Base-by-base conservation (phyloP, 2,329 filamentous ascomycete genomes). In the Knufia petricola region DNA sequence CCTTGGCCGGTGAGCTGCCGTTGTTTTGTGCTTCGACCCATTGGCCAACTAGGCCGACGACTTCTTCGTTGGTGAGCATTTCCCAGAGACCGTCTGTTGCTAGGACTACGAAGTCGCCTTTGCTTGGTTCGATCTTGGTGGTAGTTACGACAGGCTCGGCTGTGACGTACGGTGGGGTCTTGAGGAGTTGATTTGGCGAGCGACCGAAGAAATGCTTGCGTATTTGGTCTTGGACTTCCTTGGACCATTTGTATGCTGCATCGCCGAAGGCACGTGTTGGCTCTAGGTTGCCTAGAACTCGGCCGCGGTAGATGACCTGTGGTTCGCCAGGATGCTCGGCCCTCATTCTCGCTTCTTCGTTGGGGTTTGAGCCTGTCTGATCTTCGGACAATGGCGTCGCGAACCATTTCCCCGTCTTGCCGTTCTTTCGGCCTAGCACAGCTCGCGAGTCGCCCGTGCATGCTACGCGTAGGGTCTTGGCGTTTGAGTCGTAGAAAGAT, bases 1-100 rank as follows among this genome's bases (percentile, higher is more conserved):
- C 58, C 28, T 63, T 65, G 3, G 45, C 43, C 12, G 30, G 48
- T 10, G 48, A 45, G 36, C 54, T 47, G 2, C 59, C 56, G 37
- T 56, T 59, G 50, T 66, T 71, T 58, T 95, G 85, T 19, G 79
- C 80, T 65, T 98, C 92, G 41, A 98, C 80, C 92, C 92, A 98
- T 66, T 94, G 87, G 13, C 90, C 94, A 3, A 98, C 92, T 2
- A 98, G 78, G 0, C 92, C 92, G 44, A 98, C 85, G 1, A 95
- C 92, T 70, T 98, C 92, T 63, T 98, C 92, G 60, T 96, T 98
- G 41, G 87, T 95, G 53, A 98, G 75, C 92, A 96, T 96, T 69
- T 98, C 92, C 92, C 92, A 98, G 1, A 98, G 75, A 3, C 92
- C 92, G 63, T 98, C 92, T 0, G 92, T 95, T 19, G 92, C 92